These are phyloP conservation scores for Verticillium albo-atrum DNA, from an alignment of 2,329 filamentous ascomycete genomes.

Conservation along the genomic window DNA sequence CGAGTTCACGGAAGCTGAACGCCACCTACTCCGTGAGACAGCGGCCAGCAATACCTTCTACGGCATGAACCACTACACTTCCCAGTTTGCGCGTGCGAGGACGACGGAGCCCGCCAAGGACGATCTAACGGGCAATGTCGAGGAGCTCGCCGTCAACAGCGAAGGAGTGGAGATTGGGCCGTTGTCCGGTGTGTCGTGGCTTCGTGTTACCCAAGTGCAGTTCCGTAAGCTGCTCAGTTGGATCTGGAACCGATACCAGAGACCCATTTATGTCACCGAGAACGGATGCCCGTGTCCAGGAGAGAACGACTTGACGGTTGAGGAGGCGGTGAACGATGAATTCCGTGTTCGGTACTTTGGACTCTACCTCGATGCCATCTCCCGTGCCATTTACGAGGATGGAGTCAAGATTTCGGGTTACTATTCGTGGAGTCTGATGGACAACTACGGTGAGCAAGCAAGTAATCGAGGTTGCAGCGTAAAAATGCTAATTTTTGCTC, in stretches of 20 bases:
- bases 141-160: conserved; percentile 67
- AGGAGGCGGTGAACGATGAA: conserved; percentile 73
- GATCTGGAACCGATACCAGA: conserved; percentile 71
- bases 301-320: conserved; percentile 55
- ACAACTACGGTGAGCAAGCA: conserved; percentile 60
- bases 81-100: conserved; percentile 78
- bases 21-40: conserved; percentile 59
- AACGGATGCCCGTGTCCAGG: conserved; percentile 82
- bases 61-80: conserved; percentile 91
- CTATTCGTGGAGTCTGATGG: conserved; percentile 83
- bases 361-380: conserved; percentile 72
- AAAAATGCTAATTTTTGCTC: not conserved
- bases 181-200: conserved; percentile 78
- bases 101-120: conserved; percentile 53
- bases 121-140: conserved; percentile 73
- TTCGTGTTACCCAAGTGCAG: conserved; percentile 68
- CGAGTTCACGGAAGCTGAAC: conserved; percentile 67
- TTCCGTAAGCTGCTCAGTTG: conserved; percentile 75
- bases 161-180: conserved; percentile 69
- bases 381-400: conserved; percentile 64
- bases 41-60: conserved; percentile 84
- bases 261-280: conserved; percentile 80
- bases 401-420: conserved; percentile 77
- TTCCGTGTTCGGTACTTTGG: conserved; percentile 78
- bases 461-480: too few relatives aligned